These are phyloP conservation scores for Candida palmyrensis DNA, from an alignment of 805 yeast species.

Conservation along the genomic window DNA sequence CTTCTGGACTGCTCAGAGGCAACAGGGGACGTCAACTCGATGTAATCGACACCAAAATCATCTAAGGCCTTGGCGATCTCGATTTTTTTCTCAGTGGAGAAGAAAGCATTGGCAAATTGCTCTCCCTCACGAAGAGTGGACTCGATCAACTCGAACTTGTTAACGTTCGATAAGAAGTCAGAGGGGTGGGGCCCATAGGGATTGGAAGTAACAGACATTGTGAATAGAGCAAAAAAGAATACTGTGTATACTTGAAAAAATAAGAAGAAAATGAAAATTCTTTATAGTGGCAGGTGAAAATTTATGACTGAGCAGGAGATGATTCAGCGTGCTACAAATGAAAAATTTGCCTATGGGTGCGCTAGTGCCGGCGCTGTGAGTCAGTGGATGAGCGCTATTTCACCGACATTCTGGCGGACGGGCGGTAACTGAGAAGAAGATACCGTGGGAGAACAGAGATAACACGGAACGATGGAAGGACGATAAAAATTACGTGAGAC, in stretches of 20 bases:
- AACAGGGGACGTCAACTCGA: constrained; percentile 56
- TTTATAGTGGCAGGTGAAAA: too few relatives aligned
- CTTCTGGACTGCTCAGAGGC: constrained; percentile 54
- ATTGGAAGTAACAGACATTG: constrained; percentile 29
- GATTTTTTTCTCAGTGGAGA: constrained; percentile 50
- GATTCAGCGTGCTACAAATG: not conserved
- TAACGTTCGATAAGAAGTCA: constrained; percentile 51
- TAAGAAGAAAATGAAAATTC: not conserved
- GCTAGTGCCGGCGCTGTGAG: too few relatives aligned
- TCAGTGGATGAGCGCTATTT: too few relatives aligned
- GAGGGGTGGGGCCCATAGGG: constrained; percentile 59
- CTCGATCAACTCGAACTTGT: constrained; percentile 49
- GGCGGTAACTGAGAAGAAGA: too few relatives aligned
- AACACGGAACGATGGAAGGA: too few relatives aligned
- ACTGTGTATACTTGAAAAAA: not conserved
- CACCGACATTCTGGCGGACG: too few relatives aligned
- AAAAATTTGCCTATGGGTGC: too few relatives aligned
- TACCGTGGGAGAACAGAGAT: too few relatives aligned
- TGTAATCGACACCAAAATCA: constrained; percentile 58
- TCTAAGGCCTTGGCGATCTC: constrained; percentile 58
- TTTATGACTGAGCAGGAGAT: too few relatives aligned
- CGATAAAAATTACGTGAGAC: too few relatives aligned
- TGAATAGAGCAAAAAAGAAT: not conserved
- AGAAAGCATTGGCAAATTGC: constrained; percentile 60
- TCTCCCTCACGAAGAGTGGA: constrained; percentile 61